Percentiles rank a stretch among this genome's conserved stretches.
phyloP scores from a whole-genome alignment of 2,329 filamentous ascomycete genomes.

The Graphilbum fragrans region DNA sequence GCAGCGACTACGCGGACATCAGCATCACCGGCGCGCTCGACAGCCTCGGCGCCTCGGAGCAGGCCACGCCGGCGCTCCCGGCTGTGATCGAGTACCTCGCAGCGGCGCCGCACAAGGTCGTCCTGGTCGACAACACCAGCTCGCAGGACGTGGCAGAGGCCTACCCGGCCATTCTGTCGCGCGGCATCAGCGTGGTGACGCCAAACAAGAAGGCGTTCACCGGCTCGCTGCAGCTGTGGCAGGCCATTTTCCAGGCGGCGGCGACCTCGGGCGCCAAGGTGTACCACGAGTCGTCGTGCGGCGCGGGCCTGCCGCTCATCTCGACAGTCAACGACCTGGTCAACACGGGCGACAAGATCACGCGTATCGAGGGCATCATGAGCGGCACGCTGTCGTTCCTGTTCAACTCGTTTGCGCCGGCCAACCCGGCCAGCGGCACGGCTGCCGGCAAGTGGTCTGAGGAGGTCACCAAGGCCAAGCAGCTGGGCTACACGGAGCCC shows the following conservation, averaged over 20 bases:
- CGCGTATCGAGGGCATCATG: conserved; percentile 92
- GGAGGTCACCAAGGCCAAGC: conserved; percentile 85
- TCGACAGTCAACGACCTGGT: conserved; percentile 91
- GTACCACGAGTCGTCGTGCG: conserved; percentile 92
- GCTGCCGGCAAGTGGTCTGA: conserved; percentile 75
- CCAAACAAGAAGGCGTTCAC: conserved; percentile 99
- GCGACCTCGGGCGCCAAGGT: conserved; percentile 62
- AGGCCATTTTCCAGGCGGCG: conserved; percentile 70
- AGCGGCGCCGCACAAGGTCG: conserved; percentile 61
- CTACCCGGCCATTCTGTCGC: conserved; percentile 71
- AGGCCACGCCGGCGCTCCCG: conserved; percentile 52
- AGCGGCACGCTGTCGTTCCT: conserved; percentile 96
- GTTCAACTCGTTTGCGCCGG: conserved; percentile 93
- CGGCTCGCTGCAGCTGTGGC: conserved; percentile 67
- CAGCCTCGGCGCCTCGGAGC: conserved; percentile 50
- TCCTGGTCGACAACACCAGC: conserved; percentile 94
- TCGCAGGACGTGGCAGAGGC: conserved; percentile 71
- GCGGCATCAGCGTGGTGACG: conserved; percentile 83
- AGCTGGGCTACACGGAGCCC: conserved; percentile 83
- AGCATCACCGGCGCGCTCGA: conserved; percentile 27
- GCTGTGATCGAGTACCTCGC: conserved; percentile 69
- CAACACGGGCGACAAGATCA: conserved; percentile 83
- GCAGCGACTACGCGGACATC: conserved; percentile 58
- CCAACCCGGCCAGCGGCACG: conserved; percentile 54
- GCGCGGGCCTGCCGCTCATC: conserved; percentile 85